These are phyloP conservation scores for Lactifluus volemus DNA, from an alignment of 768 basidiomycete genomes.

Conservation along the genomic window DNA sequence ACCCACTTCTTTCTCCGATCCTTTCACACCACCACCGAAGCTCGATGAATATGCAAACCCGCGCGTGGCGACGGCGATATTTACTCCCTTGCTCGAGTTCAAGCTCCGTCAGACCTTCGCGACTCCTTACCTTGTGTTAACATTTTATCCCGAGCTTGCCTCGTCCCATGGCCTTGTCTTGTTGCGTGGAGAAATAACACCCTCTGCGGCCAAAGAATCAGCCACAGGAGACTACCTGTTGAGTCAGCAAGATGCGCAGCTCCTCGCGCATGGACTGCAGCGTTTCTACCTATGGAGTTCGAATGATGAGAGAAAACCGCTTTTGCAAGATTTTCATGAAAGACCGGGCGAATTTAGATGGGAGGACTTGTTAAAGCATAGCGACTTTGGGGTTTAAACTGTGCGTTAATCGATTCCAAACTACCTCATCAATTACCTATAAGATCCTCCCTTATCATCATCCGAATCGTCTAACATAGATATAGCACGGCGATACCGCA, in stretches of 20 bases:
- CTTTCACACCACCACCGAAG: slow-evolving; percentile 34
- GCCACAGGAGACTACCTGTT: slow-evolving; percentile 44
- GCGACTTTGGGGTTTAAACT: slow-evolving; percentile 10
- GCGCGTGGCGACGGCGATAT: slow-evolving; percentile 67
- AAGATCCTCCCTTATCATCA: neutral
- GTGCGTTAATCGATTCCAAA: neutral
- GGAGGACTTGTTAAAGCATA: slow-evolving; percentile 62
- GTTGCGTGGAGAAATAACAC: slow-evolving; percentile 86
- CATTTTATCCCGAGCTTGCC: slow-evolving; percentile 85
- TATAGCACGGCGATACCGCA: neutral
- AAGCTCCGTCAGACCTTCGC: slow-evolving; percentile 77
- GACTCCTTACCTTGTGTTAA: slow-evolving; percentile 84
- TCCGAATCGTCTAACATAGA: neutral
- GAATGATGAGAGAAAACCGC: slow-evolving; percentile 34
- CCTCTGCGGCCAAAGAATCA: slow-evolving; percentile 36
- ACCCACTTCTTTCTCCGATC: slow-evolving; percentile 36
- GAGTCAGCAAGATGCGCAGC: slow-evolving; percentile 74
- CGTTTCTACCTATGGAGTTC: slow-evolving; percentile 72
- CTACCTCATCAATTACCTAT: neutral
- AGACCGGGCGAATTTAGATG: slow-evolving; percentile 72
- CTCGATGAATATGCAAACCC: slow-evolving; percentile 33
- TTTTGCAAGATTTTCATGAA: slow-evolving; percentile 71
- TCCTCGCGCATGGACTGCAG: slow-evolving; percentile 73
- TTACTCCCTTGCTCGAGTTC: slow-evolving; percentile 92
- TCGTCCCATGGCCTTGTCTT: slow-evolving; percentile 75